Conservation (phyloP, 2,329 filamentous ascomycete genomes). For the Curvularia verruculosa region DNA sequence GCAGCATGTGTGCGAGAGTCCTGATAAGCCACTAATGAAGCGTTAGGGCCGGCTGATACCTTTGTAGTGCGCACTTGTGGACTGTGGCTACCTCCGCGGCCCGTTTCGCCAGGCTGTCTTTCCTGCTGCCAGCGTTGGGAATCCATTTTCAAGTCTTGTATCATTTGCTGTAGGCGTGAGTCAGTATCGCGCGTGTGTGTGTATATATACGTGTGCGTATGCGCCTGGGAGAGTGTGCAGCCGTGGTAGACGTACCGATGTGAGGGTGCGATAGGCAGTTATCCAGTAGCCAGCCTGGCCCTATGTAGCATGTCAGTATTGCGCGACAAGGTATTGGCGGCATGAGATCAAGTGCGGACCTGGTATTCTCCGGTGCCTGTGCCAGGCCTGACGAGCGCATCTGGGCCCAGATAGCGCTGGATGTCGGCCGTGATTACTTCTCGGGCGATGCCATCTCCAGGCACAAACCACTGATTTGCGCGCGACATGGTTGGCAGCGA, state of each 20-base stretch:
- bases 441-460: slow-evolving; percentile 57
- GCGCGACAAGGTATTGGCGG: slow-evolving; percentile 19
- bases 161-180: slow-evolving; percentile 52
- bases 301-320: slow-evolving; percentile 26
- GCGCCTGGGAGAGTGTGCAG: not conserved
- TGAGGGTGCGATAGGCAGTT: slow-evolving; percentile 58
- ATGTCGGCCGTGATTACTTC: slow-evolving; percentile 61
- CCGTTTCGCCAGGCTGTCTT: slow-evolving; percentile 40
- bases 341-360: slow-evolving; percentile 44
- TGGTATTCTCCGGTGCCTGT: slow-evolving; percentile 53
- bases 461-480: slow-evolving; percentile 57
- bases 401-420: slow-evolving; percentile 58
- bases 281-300: slow-evolving; percentile 59
- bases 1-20: slow-evolving; percentile 52
- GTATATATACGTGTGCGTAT: not conserved
- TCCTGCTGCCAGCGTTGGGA: slow-evolving; percentile 54
- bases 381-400: slow-evolving; percentile 58
- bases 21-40: slow-evolving; percentile 52
- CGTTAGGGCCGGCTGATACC: slow-evolving; percentile 55
- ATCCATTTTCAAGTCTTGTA: slow-evolving; percentile 56
- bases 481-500: slow-evolving; percentile 39
- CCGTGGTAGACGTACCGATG: slow-evolving; percentile 49
- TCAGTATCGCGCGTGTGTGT: slow-evolving; percentile 23
- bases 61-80: slow-evolving; percentile 48
- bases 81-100: slow-evolving; percentile 56